These are phyloP conservation scores for Botryotinia globosa DNA, from an alignment of 2,329 filamentous ascomycete species.

Conservation along the genomic window DNA sequence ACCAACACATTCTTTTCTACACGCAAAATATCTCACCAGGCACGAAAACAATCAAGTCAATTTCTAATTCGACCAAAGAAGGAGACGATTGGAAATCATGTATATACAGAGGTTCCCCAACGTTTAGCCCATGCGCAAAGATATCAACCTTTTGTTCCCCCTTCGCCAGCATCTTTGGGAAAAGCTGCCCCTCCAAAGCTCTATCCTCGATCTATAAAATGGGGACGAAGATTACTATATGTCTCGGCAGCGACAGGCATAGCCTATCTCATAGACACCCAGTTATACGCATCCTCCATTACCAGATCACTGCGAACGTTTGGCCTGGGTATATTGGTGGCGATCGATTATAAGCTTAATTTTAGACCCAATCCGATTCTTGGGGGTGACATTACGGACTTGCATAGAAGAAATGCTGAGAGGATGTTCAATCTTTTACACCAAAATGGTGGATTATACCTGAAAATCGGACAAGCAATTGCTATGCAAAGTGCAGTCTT, in stretches of 20 bases:
- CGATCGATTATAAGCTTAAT: slow-evolving; percentile 94
- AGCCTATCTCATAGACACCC: slow-evolving; percentile 66
- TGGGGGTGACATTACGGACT: slow-evolving; percentile 68
- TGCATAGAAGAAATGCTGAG: slow-evolving; percentile 82
- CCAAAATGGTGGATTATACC: slow-evolving; percentile 85
- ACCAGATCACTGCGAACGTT: slow-evolving; percentile 81
- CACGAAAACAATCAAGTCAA: slow-evolving; percentile 19
- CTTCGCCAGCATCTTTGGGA: slow-evolving; percentile 75
- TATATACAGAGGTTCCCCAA: slow-evolving; percentile 19
- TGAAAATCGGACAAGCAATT: slow-evolving; percentile 98
- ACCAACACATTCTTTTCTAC: slow-evolving; percentile 9
- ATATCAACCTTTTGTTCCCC: slow-evolving; percentile 69
- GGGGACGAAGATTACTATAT: slow-evolving; percentile 70
- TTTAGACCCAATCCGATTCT: slow-evolving; percentile 77
- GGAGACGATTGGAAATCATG: slow-evolving; percentile 13
- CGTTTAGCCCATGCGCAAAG: slow-evolving; percentile 39
- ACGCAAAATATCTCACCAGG: slow-evolving; percentile 2
- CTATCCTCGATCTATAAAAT: slow-evolving; percentile 69
- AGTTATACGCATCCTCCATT: slow-evolving; percentile 76
- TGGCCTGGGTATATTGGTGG: slow-evolving; percentile 72
- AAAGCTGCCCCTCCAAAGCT: slow-evolving; percentile 67
- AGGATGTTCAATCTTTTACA: slow-evolving; percentile 77
- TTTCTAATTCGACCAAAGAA: slow-evolving; percentile 21
- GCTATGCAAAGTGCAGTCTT: slow-evolving; percentile 96
- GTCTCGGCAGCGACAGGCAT: slow-evolving; percentile 57